Base-by-base conservation (phyloP, 371 early-diverging fungal species). In the Gilbertella persicaria region DNA sequence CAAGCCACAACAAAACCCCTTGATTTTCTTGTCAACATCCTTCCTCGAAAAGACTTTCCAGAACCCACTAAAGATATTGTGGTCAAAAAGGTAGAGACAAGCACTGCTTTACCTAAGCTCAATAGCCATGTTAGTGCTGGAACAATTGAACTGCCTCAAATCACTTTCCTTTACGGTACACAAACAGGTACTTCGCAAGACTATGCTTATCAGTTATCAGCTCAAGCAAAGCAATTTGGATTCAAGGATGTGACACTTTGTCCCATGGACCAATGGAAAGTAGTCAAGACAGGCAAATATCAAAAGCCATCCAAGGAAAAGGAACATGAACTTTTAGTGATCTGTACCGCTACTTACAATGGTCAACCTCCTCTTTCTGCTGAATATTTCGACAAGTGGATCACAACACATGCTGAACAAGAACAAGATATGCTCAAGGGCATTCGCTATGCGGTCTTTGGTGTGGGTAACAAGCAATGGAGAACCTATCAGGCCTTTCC, bases 171-270 rank as follows among this genome's bases (percentile, higher is more conserved):
- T 17, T 82, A 59, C 50, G 83, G 83, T 45, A 73, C 72, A 5
- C 76, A 82, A 57, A 79, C 83, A 3, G 80, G 80, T 41, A 78
- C 78, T 7, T 60, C 80, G 12, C 73, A 71, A 39, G 83, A 82
- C 37, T 82, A 69, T 55, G 79, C 80, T 5, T 60, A 58, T 12
- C 65, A 67, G 24, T 47, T 82, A 9, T 56, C 68, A 4, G 50
- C 41, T 2, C 74, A 73, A 50, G 75, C 75, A 9, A 59, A 64
- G 4, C 38, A 52, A 4, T 75, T 79, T 60, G 83, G 81, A 1
- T 80, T 75, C 49, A 60, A 60, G 28, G 46, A 62, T 19, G 56
- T 67, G 1, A 69, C 42, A 1, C 24, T 70, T 8, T 50, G 38
- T 12, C 64, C 62, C 2, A 64, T 79, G 62, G 77, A 80, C 41